These are phyloP conservation scores for Fusarium beomiforme DNA, from an alignment of 2,329 filamentous ascomycete genomes.

Conservation along the genomic window DNA sequence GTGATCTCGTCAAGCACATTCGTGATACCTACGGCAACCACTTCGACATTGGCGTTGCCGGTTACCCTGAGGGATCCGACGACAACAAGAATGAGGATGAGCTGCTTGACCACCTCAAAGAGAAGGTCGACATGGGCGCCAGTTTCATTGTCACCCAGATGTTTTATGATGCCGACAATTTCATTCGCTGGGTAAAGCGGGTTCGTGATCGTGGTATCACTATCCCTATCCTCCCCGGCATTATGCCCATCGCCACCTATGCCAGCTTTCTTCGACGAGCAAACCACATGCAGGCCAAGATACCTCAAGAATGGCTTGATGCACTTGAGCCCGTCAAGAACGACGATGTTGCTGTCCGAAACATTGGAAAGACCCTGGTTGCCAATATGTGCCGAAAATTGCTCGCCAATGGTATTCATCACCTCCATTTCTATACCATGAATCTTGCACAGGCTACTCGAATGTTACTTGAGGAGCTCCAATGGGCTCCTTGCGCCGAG, in stretches of 20 bases:
- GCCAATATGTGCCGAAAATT: slow-evolving; percentile 91
- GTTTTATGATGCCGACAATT: slow-evolving; percentile 99
- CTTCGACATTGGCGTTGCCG: slow-evolving; percentile 97
- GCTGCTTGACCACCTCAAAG: slow-evolving; percentile 91
- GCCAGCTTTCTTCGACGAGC: slow-evolving; percentile 90
- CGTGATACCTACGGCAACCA: slow-evolving; percentile 74
- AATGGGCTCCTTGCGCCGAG: slow-evolving; percentile 79
- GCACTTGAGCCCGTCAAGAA: slow-evolving; percentile 94
- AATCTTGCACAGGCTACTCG: slow-evolving; percentile 94
- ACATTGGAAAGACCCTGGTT: slow-evolving; percentile 87
- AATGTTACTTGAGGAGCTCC: slow-evolving; percentile 91
- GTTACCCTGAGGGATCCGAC: slow-evolving; percentile 95
- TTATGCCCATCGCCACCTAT: slow-evolving; percentile 92
- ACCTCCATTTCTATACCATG: slow-evolving; percentile 99
- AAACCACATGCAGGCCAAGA: slow-evolving; percentile 87
- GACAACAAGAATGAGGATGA: slow-evolving; percentile 88
- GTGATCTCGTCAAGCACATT: slow-evolving; percentile 89
- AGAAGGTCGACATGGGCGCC: slow-evolving; percentile 94
- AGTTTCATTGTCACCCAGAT: slow-evolving; percentile 98
- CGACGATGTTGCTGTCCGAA: slow-evolving; percentile 90
- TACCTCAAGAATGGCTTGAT: slow-evolving; percentile 84
- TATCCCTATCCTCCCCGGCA: slow-evolving; percentile 84
- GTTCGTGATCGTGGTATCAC: slow-evolving; percentile 86
- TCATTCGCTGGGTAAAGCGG: slow-evolving; percentile 88
- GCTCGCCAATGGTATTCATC: slow-evolving; percentile 81